These are phyloP conservation scores for Pseudocercospora cruenta DNA, from an alignment of 2,329 filamentous ascomycete species.

Conservation along the genomic window DNA sequence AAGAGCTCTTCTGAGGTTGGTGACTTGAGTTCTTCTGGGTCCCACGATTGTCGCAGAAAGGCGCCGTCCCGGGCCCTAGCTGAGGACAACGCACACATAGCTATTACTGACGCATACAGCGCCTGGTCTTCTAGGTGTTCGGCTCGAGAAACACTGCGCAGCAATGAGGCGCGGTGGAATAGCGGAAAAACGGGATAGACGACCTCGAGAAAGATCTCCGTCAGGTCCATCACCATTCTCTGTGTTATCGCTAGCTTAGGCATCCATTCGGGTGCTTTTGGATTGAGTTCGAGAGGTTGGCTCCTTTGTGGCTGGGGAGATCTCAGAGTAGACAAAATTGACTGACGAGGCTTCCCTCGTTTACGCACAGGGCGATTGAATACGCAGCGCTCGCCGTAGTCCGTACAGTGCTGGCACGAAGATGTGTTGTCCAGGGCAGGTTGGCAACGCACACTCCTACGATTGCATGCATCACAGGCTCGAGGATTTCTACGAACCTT, in stretches of 20 bases:
- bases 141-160: conserved; percentile 43
- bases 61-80: conserved; percentile 53
- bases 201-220: conserved; percentile 55
- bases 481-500: not conserved
- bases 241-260: conserved; percentile 31
- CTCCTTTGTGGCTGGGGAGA: not conserved
- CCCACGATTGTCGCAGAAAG: conserved; percentile 41
- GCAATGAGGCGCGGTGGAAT: conserved; percentile 50
- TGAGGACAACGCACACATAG: conserved; percentile 52
- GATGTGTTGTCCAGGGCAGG: not conserved
- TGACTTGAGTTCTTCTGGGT: conserved; percentile 31
- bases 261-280: conserved; percentile 27
- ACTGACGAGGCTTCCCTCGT: conserved; percentile 8
- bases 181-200: conserved; percentile 57
- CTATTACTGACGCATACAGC: conserved; percentile 53
- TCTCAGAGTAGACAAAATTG: not conserved
- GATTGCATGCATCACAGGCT: not conserved
- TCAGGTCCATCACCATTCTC: conserved; percentile 43
- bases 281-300: not conserved
- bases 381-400: conserved; percentile 51
- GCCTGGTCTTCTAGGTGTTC: conserved; percentile 46
- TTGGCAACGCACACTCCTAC: not conserved
- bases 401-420: conserved; percentile 49
- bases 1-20: conserved; percentile 45
- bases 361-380: conserved; percentile 42